Percentiles rank a stretch among this genome's conserved stretches.
These are phyloP conservation scores for Neurospora sp. DNA, from an alignment of 495 filamentous ascomycete genomes.

Conservation along the genomic window DNA sequence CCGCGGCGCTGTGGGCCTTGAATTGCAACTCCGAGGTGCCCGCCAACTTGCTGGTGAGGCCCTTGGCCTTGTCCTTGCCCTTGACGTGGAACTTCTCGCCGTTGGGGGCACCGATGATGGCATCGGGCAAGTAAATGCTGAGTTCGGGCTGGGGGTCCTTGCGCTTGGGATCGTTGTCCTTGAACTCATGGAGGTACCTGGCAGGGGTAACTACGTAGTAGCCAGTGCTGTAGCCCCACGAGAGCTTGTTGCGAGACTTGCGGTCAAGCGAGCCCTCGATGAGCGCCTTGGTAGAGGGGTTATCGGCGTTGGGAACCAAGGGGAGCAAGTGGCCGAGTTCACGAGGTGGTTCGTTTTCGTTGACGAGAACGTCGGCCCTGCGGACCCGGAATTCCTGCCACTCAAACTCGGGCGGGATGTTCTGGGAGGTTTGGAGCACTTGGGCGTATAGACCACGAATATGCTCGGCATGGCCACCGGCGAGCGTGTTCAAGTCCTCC, in stretches of 20 bases:
- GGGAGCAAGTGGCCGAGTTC: conserved; percentile 50
- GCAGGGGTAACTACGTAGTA: conserved; percentile 86
- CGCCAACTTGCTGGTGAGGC: conserved; percentile 41
- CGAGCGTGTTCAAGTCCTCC: conserved; percentile 65
- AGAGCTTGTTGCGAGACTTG: conserved; percentile 66
- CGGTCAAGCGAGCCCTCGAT: conserved; percentile 83
- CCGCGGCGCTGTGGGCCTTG: conserved; percentile 58
- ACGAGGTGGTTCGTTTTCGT: conserved; percentile 64
- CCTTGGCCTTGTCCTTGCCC: conserved; percentile 67
- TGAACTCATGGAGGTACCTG: conserved; percentile 90
- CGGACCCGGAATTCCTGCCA: conserved; percentile 74
- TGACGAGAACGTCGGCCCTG: conserved; percentile 61
- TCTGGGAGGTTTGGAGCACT: conserved; percentile 66
- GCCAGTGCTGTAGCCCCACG: conserved; percentile 63
- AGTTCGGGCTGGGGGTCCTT: conserved; percentile 77
- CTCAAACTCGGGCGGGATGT: conserved; percentile 83
- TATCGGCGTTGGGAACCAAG: conserved; percentile 78
- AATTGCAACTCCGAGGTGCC: conserved; percentile 44
- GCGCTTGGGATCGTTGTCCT: conserved; percentile 70
- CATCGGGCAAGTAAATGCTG: conserved; percentile 88
- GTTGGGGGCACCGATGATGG: conserved; percentile 60
- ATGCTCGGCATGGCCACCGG: conserved; percentile 71
- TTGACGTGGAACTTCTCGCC: conserved; percentile 87
- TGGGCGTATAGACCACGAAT: conserved; percentile 71
- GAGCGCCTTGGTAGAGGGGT: conserved; percentile 66